Evolutionary conservation across 31 red algal genomes (phyloP), one percentile per base, ranked within the genome.

Genomic region (Porphyra umbilicalis): DNA sequence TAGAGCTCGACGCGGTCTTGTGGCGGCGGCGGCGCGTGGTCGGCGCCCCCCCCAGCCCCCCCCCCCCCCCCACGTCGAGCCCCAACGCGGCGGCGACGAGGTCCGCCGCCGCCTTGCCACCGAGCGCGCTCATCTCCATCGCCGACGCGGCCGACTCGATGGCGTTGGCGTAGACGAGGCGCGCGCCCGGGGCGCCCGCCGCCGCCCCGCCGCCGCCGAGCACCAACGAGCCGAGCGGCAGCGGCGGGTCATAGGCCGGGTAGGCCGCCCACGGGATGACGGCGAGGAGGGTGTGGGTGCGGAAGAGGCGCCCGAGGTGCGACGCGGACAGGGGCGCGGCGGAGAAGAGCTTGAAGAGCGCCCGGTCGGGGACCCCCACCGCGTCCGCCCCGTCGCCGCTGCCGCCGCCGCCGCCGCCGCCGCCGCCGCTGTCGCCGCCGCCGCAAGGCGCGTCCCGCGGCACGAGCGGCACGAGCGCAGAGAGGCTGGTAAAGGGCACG

Each of bases 71-170:
- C n/a, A n/a, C n/a, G n/a, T 78, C 34, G 75, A 91, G 75, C 20
- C 76, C 74, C 7, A 92, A 38, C 44, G 78, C 77, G 38, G 87
- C 82, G 77, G 44, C 78, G 2, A 93, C 57, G 31, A 94, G 80
- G 11, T 83, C 82, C 14, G 91, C 91, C n/a, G 80, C 91, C 75
- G 89, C 87, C 16, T 87, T 84, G 76, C 87, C 91, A 75, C 87
- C 85, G 11, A 94, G 77, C 38, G 91, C 91, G 74, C 91, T 89
- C 91, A 94, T 94, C 79, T 94, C 91, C 91, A 94, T 94, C 30
- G 91, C 91, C 79, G 86, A 89, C 20, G 86, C 91, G 32, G 86
- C 86, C 25, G 91, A 94, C 79, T 94, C 91, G 16, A 94, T 42
- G 1, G 91, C 83, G 35, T 87, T 75, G 29, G 86, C 89, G 83